phyloP scores from a whole-genome alignment of 169 alveolate genomes.

The Cryptosporidium ryanae region DNA sequence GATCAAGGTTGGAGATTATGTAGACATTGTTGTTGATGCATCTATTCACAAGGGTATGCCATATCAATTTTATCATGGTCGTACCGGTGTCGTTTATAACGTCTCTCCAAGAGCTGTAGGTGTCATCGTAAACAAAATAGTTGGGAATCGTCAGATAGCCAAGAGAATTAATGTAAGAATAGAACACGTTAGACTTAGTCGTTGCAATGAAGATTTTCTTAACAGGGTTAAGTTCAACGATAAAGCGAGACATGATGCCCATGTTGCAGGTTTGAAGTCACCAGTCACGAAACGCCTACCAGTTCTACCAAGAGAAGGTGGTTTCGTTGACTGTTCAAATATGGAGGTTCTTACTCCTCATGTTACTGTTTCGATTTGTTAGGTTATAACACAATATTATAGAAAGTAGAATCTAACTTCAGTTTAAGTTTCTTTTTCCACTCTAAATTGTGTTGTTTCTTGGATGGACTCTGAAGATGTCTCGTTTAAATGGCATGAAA shows the following conservation, averaged over 20 bases:
- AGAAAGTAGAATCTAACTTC: neutral
- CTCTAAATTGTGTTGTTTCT: too few relatives aligned
- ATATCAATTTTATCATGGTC: conserved; percentile 97
- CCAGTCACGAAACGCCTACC: conserved; percentile 69
- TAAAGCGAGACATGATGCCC: conserved; percentile 91
- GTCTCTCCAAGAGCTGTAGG: conserved; percentile 96
- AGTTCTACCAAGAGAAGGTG: conserved; percentile 57
- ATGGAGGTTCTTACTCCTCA: conserved; percentile 74
- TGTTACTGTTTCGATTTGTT: conserved; percentile 45
- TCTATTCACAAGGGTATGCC: conserved; percentile 99
- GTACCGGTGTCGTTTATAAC: conserved; percentile 98
- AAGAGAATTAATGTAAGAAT: conserved; percentile 97
- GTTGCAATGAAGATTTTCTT: conserved; percentile 96
- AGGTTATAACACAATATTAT: neutral
- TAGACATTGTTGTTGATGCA: conserved; percentile 97
- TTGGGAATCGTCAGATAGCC: conserved; percentile 93
- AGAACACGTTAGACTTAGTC: conserved; percentile 96
- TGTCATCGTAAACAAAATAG: conserved; percentile 96
- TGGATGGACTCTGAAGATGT: too few relatives aligned
- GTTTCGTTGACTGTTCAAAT: conserved; percentile 72
- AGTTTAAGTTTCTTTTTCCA: too few relatives aligned
- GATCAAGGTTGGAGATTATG: conserved; percentile 95
- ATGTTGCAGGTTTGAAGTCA: conserved; percentile 54
- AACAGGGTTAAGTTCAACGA: conserved; percentile 93
- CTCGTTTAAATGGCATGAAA: too few relatives aligned